A percentile compares a stretch with the other conserved stretches of the same genome.
Evolutionary conservation across 106 monocot species (phyloP).

Genomic region (Dactylorhiza incarnata): DNA sequence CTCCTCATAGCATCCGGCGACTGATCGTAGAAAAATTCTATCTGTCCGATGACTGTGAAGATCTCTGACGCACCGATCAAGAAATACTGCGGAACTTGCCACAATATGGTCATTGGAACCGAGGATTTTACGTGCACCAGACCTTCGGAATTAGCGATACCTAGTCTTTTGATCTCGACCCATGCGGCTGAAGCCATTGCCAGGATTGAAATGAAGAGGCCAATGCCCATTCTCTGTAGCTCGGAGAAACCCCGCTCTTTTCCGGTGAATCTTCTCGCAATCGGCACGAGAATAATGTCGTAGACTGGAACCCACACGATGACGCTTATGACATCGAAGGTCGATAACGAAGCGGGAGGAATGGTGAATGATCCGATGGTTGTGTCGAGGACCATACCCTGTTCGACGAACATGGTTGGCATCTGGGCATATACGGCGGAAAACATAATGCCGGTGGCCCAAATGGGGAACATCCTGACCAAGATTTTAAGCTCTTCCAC

Average conservation of each 20-base stretch:
- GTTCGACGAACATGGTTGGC: constrained; percentile 59
- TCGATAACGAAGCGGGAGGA: constrained; percentile 58
- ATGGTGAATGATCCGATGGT: constrained; percentile 33
- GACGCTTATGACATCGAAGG: constrained; percentile 49
- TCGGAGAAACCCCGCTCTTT: constrained; percentile 57
- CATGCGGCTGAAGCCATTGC: constrained; percentile 45
- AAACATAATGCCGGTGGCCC: constrained; percentile 48
- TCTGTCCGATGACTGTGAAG: constrained; percentile 46
- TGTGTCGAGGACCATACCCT: constrained; percentile 60
- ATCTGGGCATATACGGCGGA: constrained; percentile 45
- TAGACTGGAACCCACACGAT: constrained; percentile 58
- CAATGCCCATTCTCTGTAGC: constrained; percentile 58
- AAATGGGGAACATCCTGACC: constrained; percentile 57
- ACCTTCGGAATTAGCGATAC: constrained; percentile 30
- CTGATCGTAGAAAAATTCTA: constrained; percentile 66
- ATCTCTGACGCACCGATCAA: constrained; percentile 48
- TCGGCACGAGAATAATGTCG: constrained; percentile 39
- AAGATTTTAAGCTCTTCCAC: constrained; percentile 72
- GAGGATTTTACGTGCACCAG: constrained; percentile 27
- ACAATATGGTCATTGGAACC: constrained; percentile 52
- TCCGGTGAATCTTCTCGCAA: constrained; percentile 40
- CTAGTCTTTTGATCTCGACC: constrained; percentile 46
- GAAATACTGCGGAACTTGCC: constrained; percentile 61
- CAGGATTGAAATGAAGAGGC: constrained; percentile 48
- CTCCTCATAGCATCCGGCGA: constrained; percentile 68